A percentile compares a stretch with the other conserved stretches of the same genome.
phyloP scores from a whole-genome alignment of 2,329 filamentous ascomycete species.

The Stemphylium vesicarium region DNA sequence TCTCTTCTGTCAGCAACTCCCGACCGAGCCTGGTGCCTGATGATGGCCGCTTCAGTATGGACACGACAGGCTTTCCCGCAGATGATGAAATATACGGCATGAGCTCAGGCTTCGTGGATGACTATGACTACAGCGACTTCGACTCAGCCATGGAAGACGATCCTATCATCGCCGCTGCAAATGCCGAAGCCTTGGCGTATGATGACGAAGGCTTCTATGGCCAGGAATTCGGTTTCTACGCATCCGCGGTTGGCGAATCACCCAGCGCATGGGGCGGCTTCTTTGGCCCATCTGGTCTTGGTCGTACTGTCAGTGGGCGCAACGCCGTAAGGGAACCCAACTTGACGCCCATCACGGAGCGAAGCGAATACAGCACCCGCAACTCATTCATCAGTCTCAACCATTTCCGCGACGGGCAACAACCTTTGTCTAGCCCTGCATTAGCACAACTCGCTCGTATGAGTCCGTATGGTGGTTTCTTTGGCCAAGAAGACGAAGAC shows the following conservation, averaged over 20 bases:
- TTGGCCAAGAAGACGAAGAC: conserved; percentile 63
- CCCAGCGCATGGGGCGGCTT: conserved; percentile 83
- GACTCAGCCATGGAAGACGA: conserved; percentile 67
- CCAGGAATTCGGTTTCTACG: conserved; percentile 96
- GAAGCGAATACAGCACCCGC: conserved; percentile 93
- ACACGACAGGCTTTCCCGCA: conserved; percentile 47
- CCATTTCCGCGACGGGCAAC: conserved; percentile 56
- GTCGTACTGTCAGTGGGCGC: conserved; percentile 72
- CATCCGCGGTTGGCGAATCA: conserved; percentile 59
- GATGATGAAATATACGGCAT: conserved; percentile 45
- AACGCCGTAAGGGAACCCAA: conserved; percentile 77
- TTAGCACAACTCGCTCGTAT: conserved; percentile 74
- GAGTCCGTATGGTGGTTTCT: conserved; percentile 59
- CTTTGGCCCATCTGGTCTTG: conserved; percentile 76
- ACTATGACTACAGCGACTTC: conserved; percentile 65
- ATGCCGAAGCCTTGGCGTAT: conserved; percentile 89
- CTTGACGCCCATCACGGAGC: conserved; percentile 92
- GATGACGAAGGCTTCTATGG: conserved; percentile 96
- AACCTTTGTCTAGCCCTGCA: conserved; percentile 69
- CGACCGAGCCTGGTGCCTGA: conserved; percentile 56
- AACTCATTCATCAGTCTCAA: conserved; percentile 85
- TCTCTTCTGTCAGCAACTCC: conserved; percentile 42
- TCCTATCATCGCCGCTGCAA: conserved; percentile 90
- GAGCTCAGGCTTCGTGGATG: conserved; percentile 48
- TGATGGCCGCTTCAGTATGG: conserved; percentile 57